These are phyloP conservation scores for Metschnikowia borealis DNA, from an alignment of 805 yeast genomes.

Conservation along the genomic window DNA sequence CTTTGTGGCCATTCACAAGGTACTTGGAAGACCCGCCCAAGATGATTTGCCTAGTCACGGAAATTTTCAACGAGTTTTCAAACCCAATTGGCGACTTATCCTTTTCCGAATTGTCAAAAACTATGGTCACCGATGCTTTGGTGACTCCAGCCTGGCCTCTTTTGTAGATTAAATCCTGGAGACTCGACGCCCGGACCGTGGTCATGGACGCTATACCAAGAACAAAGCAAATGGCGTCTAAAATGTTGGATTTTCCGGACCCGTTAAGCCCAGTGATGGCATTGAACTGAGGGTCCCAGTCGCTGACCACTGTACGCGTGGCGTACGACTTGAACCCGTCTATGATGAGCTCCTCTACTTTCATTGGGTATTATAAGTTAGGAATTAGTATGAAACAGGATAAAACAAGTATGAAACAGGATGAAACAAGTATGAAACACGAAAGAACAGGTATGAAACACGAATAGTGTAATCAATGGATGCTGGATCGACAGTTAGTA, in stretches of 20 bases:
- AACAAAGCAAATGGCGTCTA: constrained; percentile 98
- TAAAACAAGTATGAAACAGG: background rate
- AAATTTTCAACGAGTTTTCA: constrained; percentile 69
- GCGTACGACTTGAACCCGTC: constrained; percentile 99
- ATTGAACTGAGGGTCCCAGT: constrained; percentile 95
- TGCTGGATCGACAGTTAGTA: too few relatives aligned
- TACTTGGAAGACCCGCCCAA: constrained; percentile 92
- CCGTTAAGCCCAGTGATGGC: constrained; percentile 98
- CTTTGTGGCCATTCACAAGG: constrained; percentile 91
- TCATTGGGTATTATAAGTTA: constrained; percentile 43
- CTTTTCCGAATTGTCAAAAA: constrained; percentile 81
- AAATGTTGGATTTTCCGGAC: constrained; percentile 92
- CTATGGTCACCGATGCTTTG: constrained; percentile 93
- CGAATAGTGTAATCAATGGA: background rate
- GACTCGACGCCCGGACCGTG: constrained; percentile 89
- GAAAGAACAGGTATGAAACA: background rate
- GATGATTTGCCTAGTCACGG: constrained; percentile 87
- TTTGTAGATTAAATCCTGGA: constrained; percentile 92
- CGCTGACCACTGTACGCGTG: constrained; percentile 88
- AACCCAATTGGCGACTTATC: constrained; percentile 83
- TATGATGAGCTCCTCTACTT: constrained; percentile 91
- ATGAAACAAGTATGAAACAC: background rate
- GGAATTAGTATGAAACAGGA: background rate
- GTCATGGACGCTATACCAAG: constrained; percentile 91
- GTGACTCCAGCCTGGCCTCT: constrained; percentile 98